Percentiles rank a stretch among this genome's conserved stretches.
phyloP scores from a whole-genome alignment of 129 eudicot species.

The Artemisia tridentata region DNA sequence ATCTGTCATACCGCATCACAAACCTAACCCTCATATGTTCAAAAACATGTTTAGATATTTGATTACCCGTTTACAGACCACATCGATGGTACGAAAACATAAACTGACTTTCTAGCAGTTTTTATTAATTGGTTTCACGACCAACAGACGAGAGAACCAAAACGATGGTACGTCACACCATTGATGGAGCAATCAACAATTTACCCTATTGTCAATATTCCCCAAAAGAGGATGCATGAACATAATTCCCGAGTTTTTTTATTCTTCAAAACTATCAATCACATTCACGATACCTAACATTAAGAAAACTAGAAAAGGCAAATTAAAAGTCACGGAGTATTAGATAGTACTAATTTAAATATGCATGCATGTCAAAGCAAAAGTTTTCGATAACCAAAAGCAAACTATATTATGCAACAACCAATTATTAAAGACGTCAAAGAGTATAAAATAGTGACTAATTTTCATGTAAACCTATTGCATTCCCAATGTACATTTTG shows the following conservation, averaged over 20 bases:
- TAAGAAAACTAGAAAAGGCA: conserved; percentile 19
- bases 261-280: conserved; percentile 2
- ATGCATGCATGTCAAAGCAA: conserved; percentile 26
- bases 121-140: no score
- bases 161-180: not conserved
- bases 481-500: conserved; percentile 21
- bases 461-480: conserved; percentile 18
- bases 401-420: conserved; percentile 5
- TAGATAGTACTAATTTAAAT: conserved; percentile 1
- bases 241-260: not conserved
- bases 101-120: no score
- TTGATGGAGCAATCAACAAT: no score
- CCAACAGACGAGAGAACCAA: not conserved
- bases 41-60: no score
- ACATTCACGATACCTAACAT: conserved; percentile 16
- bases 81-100: no score
- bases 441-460: conserved; percentile 13
- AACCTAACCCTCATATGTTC: no score
- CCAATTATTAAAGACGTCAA: conserved; percentile 23
- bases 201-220: not conserved
- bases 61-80: no score
- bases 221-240: not conserved
- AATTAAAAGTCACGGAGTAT: not conserved
- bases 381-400: conserved; percentile 11
- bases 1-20: no score